Conservation (phyloP, 345 rosid genomes). For the Hibiscus tridactylites region DNA sequence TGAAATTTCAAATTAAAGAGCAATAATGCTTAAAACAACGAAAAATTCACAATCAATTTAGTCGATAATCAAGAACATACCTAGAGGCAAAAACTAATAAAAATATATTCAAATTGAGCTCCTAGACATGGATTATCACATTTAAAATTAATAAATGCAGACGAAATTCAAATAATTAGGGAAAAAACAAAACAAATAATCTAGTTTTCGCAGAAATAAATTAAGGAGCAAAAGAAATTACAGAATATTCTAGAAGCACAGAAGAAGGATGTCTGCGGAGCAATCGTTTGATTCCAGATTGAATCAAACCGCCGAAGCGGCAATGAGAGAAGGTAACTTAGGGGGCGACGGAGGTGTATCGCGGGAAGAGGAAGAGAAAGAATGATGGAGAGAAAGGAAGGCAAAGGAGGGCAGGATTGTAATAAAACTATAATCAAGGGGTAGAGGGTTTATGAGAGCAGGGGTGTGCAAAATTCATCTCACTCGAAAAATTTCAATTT, state of each 20-base stretch:
- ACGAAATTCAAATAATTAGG: not conserved
- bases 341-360: slow-evolving; percentile 19
- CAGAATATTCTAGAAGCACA: slow-evolving; percentile 18
- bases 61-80: not conserved
- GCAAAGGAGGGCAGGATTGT: slow-evolving; percentile 26
- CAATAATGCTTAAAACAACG: not conserved
- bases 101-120: slow-evolving; percentile 1
- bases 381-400: not conserved
- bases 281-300: not conserved
- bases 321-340: slow-evolving; percentile 3
- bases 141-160: not conserved
- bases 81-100: not conserved
- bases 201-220: too few relatives aligned
- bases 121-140: not conserved
- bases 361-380: not conserved
- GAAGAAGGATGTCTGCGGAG: not conserved
- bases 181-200: too few relatives aligned
- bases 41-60: not conserved
- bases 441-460: not conserved
- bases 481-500: too few relatives aligned
- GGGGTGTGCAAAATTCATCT: too few relatives aligned
- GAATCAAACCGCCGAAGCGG: not conserved
- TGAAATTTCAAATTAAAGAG: too few relatives aligned
- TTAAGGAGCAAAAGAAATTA: slow-evolving; percentile 6
- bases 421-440: slow-evolving; percentile 17